These are phyloP conservation scores for Skeletonema potamos DNA, from an alignment of 108 stramenopile species.

Conservation along the genomic window DNA sequence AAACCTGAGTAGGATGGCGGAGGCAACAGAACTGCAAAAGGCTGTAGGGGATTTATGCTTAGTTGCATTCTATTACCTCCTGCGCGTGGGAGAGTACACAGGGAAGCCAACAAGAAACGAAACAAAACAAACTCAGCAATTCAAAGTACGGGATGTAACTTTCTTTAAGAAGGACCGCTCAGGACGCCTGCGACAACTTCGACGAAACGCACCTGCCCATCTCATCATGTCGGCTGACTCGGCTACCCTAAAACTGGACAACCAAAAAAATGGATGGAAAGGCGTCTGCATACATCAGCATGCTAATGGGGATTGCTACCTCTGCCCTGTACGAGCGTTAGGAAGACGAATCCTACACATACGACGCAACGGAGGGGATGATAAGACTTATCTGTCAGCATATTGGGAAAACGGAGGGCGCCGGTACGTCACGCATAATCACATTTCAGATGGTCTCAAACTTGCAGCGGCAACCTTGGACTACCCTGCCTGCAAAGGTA, in stretches of 20 bases:
- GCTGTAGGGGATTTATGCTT: not conserved
- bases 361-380: not conserved
- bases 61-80: constrained; percentile 13
- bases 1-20: not conserved
- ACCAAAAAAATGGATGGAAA: constrained; percentile 6
- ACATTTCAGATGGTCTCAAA: not conserved
- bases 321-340: not conserved
- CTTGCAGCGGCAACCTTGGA: not conserved
- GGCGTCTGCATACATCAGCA: not conserved
- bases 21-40: not conserved
- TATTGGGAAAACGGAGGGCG: not conserved
- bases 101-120: not conserved
- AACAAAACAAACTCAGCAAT: not conserved
- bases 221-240: not conserved
- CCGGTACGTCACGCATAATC: not conserved
- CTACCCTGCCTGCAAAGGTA: not conserved
- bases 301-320: not conserved
- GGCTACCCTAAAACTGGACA: not conserved
- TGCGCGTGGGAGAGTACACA: constrained; percentile 3
- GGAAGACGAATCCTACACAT: not conserved
- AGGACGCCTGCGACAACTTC: not conserved
- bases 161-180: not conserved
- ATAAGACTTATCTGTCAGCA: not conserved
- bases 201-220: not conserved
- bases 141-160: not conserved